Conservation (phyloP, 179 eudicot species). For the Pouteria campechiana region DNA sequence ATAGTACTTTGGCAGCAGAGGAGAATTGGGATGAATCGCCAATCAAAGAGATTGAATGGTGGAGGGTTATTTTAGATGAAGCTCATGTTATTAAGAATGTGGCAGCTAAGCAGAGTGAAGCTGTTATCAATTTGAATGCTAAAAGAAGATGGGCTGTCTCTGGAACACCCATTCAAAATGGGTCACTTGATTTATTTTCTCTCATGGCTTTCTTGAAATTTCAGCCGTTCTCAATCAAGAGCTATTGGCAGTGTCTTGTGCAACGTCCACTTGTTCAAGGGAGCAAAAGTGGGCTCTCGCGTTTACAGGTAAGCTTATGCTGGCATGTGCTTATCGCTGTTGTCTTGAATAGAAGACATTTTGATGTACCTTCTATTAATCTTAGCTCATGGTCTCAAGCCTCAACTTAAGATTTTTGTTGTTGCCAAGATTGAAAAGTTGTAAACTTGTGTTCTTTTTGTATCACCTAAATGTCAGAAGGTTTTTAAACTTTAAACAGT, state of each 20-base stretch:
- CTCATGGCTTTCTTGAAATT: constrained; percentile 77
- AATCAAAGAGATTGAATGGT: constrained; percentile 60
- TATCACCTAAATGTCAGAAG: too few relatives aligned
- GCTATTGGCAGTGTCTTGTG: constrained; percentile 70
- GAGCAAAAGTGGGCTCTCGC: constrained; percentile 42
- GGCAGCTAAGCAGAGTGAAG: constrained; percentile 49
- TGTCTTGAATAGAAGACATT: neutral
- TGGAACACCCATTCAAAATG: constrained; percentile 90
- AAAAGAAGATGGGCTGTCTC: constrained; percentile 83
- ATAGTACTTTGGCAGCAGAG: constrained; percentile 56
- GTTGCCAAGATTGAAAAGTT: neutral
- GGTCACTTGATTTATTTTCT: constrained; percentile 66
- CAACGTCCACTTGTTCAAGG: constrained; percentile 67
- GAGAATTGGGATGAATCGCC: constrained; percentile 35
- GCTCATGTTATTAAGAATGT: constrained; percentile 80
- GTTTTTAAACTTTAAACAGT: too few relatives aligned
- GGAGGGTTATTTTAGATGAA: constrained; percentile 86
- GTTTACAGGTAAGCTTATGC: constrained; percentile 56
- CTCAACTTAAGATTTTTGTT: neutral
- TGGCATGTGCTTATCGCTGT: neutral
- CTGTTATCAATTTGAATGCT: constrained; percentile 58
- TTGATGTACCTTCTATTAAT: neutral
- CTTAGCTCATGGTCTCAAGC: too few relatives aligned
- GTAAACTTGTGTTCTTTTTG: too few relatives aligned
- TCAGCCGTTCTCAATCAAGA: constrained; percentile 72